Evolutionary conservation across 1,139 yeast genomes (phyloP), one percentile per base, ranked within the genome.

Genomic region (Yamadazyma conglobata): DNA sequence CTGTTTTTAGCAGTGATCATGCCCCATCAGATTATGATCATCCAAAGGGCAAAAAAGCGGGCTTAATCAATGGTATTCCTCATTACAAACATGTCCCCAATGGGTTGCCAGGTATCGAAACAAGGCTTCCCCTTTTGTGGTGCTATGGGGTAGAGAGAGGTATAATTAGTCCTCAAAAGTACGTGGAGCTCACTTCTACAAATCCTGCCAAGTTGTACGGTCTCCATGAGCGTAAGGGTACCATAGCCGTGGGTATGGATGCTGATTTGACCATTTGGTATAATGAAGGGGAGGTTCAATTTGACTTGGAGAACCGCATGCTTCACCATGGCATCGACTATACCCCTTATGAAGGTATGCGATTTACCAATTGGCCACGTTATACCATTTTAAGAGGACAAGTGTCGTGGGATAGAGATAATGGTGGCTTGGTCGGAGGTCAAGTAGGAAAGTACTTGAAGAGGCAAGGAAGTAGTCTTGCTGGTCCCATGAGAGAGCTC

Each of bases 181-280:
- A 61, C 44, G 73, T 67, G 17, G 71, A 65, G 42, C 37, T 65
- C 20, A 60, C 66, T 18, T 53, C 60, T 19, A 58, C 67, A 7
- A 66, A 66, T 39, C 63, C 72, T 11, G 70, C 73, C 4, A 63
- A 62, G 38, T 42, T 66, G n/a, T 64, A 64, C 33, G 71, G 70
- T 4, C 32, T 61, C 34, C 44, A 52, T 30, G 58, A 58, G 24
- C 40, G 42, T 32, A 56, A 65, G 41, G 73, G 72, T 3, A 51
- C 64, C 4, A 54, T 67, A 23, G 54, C 55, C n/a, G 59, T 65
- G 15, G 70, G 69, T 1, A 52, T 53, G 28, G 72, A 66, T 44
- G 72, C 71, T 2, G 72, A 65, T 42, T 30, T 65, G 15, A 60
- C 63, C 4, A 54, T 65, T 21, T 65, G 72, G 73, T 58, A 64